Conservation (phyloP, 176 grass and related monocot genomes). For the Dendrocalamus sinicus region DNA sequence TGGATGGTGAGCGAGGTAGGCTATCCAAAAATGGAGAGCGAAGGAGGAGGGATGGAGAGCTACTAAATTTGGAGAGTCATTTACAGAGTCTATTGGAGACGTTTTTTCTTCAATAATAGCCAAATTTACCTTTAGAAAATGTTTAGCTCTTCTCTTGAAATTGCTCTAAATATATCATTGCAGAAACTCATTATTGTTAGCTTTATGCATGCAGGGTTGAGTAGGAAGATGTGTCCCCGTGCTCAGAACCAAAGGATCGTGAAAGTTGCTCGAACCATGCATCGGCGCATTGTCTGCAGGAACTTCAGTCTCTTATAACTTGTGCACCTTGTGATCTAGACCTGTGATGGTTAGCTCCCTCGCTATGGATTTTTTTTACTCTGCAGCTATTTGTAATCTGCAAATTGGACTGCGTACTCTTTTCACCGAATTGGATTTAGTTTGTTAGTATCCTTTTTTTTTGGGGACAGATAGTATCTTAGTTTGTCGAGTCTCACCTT, state of each 20-base stretch:
- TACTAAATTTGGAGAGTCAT: too few species aligned
- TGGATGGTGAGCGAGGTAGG: too few species aligned
- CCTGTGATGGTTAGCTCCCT: background rate
- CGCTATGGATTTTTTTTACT: background rate
- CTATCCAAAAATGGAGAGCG: too few species aligned
- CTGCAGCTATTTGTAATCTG: background rate
- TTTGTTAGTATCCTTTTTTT: background rate
- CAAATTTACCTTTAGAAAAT: too few species aligned
- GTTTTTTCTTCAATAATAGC: too few species aligned
- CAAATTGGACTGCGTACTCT: background rate
- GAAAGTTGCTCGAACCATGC: background rate
- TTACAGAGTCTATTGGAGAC: too few species aligned
- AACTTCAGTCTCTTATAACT: background rate
- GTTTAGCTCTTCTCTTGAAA: too few species aligned
- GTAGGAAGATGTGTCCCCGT: too few species aligned
- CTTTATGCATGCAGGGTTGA: too few species aligned
- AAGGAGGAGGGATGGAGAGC: too few species aligned
- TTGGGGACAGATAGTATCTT: background rate
- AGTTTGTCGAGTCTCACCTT: background rate
- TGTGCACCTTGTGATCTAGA: background rate
- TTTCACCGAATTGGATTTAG: background rate
- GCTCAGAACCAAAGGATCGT: background rate
- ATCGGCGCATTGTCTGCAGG: too few species aligned
- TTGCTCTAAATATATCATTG: background rate
- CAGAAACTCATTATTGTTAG: background rate